Evolutionary conservation across 2,329 filamentous ascomycete species (phyloP), one percentile per base, ranked within the genome.

Genomic region (Sphaerulina vaccinii): DNA sequence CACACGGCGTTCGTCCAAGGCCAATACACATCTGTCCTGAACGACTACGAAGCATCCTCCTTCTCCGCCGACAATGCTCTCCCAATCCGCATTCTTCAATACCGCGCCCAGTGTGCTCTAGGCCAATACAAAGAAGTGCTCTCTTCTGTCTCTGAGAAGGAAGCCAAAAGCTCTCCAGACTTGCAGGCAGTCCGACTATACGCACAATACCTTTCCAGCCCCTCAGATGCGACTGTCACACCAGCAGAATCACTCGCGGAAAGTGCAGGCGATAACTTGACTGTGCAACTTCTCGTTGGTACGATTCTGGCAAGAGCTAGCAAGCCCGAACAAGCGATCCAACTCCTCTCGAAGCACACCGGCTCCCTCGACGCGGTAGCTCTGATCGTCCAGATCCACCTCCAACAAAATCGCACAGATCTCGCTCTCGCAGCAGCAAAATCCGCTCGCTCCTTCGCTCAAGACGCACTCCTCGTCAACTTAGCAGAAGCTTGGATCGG

Each of bases 401-500:
- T 97, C 8, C 81, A 88, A 62, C 90, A 96, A 69, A 96, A 96
- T 77, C 83, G 92, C 62, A 86, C 86, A 64, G 92, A 97, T 70
- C 82, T 96, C 42, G 93, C 93, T 1, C 65, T 90, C 10, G 96
- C 96, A 73, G 92, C 96, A 74, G 90, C 95, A 32, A 77, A 84
- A 45, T 83, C 87, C 29, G 93, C 93, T 29, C 84, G 91, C 69
- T 83, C 89, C 72, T 97, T 92, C 88, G 93, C 92, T 6, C 92
- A 99, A 73, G 93, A 97, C 69, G 95, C 87, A 62, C 75, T 97
- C 33, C 77, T 97, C 43, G 89, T 97, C 59, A 97, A 99, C 72
- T 74, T 99, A 60, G 91, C 91, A 6, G 93, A 99, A 74, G 89
- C 89, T 6, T 99, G 92, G 93, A 88, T 96, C 58, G 91, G 90